Evolutionary conservation across 768 basidiomycete genomes (phyloP).

Genomic region (Kondoa subrosea): DNA sequence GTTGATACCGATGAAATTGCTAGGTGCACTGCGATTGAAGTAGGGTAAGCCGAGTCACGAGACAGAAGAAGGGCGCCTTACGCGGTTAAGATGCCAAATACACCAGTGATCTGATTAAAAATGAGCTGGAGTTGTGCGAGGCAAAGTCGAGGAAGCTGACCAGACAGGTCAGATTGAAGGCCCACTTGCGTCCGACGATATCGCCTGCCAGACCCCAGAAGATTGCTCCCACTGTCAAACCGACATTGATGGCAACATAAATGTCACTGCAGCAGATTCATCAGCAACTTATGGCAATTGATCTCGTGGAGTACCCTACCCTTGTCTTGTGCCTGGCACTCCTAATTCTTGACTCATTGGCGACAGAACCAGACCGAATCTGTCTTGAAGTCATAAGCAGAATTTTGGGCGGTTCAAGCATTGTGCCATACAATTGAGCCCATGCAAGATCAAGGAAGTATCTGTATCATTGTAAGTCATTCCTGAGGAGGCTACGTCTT

Average conservation of each 20-base stretch:
- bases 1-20: constrained; percentile 33
- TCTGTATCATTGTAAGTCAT: too few relatives aligned
- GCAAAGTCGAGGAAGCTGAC: too few relatives aligned
- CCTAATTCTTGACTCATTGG: constrained; percentile 30
- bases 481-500: too few relatives aligned
- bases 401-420: too few relatives aligned
- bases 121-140: too few relatives aligned
- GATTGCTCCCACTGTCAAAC: constrained; percentile 31
- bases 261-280: constrained; percentile 23
- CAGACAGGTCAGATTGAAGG: constrained; percentile 35
- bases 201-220: constrained; percentile 28
- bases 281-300: too few relatives aligned
- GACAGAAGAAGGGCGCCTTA: too few relatives aligned
- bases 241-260: constrained; percentile 32
- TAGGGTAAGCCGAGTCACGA: too few relatives aligned
- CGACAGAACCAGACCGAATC: constrained; percentile 29
- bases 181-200: constrained; percentile 33
- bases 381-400: too few relatives aligned
- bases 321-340: constrained; percentile 25
- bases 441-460: constrained; percentile 33
- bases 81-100: constrained; percentile 33
- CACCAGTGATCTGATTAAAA: too few relatives aligned
- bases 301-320: constrained; percentile 28
- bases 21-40: too few relatives aligned
- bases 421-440: constrained; percentile 31